Conservation (phyloP, 164 flowering plant species). For the Cinnamomum chago region DNA sequence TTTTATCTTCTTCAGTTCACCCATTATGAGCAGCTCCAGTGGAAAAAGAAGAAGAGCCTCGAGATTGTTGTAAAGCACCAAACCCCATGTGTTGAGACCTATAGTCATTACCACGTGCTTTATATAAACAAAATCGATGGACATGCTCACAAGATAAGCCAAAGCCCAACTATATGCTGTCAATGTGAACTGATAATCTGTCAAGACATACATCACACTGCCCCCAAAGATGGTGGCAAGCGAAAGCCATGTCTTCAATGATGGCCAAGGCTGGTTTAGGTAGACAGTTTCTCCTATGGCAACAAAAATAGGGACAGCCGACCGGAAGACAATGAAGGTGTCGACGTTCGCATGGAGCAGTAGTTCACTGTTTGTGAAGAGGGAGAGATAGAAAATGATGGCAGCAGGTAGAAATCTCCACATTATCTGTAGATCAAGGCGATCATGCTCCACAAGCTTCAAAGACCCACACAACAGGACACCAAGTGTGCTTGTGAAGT, state of each 20-base stretch:
- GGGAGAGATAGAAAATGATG: conserved; percentile 80
- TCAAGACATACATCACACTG: conserved; percentile 77
- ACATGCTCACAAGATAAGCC: conserved; percentile 88
- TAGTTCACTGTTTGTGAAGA: conserved; percentile 95
- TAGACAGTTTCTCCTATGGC: conserved; percentile 87
- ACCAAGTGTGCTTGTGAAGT: conserved; percentile 86
- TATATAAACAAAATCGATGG: conserved; percentile 90
- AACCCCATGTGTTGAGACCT: conserved; percentile 92
- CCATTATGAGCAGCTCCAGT: conserved; percentile 82
- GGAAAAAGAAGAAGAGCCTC: conserved; percentile 89
- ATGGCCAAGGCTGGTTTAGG: conserved; percentile 97
- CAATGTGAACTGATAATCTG: conserved; percentile 86
- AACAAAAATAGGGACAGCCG: conserved; percentile 87
- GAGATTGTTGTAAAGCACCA: conserved; percentile 89
- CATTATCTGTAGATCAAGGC: conserved; percentile 64
- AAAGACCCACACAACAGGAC: conserved; percentile 65
- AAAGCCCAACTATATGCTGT: conserved; percentile 90
- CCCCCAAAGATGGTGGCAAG: conserved; percentile 85
- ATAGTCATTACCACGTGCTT: conserved; percentile 98
- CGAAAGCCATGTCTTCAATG: conserved; percentile 77
- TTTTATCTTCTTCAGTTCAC: conserved; percentile 86
- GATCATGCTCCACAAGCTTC: conserved; percentile 61
- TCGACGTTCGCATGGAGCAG: conserved; percentile 92
- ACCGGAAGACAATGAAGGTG: conserved; percentile 90
- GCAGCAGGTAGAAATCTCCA: conserved; percentile 95